Percentiles rank a stretch among this genome's conserved stretches.
phyloP scores from a whole-genome alignment of 83 land plant genomes.

The Larix sibirica region DNA sequence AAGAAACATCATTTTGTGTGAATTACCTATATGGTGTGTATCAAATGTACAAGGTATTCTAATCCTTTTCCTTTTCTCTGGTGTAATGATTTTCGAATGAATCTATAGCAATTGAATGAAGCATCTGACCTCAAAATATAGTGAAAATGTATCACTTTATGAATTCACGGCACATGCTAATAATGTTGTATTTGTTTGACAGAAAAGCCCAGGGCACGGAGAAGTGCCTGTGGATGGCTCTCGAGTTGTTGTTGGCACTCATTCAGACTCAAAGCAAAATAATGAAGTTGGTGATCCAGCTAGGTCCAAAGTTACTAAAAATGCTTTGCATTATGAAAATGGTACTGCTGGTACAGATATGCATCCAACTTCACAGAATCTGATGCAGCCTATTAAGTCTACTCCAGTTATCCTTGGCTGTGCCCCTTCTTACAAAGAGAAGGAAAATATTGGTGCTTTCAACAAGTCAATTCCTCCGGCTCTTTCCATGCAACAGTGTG shows the following conservation, averaged over 20 bases:
- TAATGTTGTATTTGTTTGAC: constrained; percentile 18
- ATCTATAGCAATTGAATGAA: constrained; percentile 9
- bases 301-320: constrained; percentile 19
- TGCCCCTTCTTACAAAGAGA: constrained; percentile 16
- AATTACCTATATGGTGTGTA: background rate
- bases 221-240: constrained; percentile 35
- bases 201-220: constrained; percentile 35
- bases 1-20: constrained; percentile 9
- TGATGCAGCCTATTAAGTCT: constrained; percentile 20
- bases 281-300: constrained; percentile 25
- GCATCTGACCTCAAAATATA: constrained; percentile 9
- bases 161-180: background rate
- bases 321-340: constrained; percentile 36
- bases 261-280: constrained; percentile 4
- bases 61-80: background rate
- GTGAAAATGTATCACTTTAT: constrained; percentile 6
- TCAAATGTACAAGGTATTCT: background rate
- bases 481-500: constrained; percentile 24
- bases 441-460: constrained; percentile 19
- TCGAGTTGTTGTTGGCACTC: constrained; percentile 17
- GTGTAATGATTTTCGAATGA: constrained; percentile 14
- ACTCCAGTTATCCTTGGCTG: constrained; percentile 12
- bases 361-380: constrained; percentile 28
- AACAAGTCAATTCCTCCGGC: constrained; percentile 23
- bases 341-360: constrained; percentile 23